Evolutionary conservation across 2,329 filamentous ascomycete genomes (phyloP).

Genomic region (Calycina herbarum): DNA sequence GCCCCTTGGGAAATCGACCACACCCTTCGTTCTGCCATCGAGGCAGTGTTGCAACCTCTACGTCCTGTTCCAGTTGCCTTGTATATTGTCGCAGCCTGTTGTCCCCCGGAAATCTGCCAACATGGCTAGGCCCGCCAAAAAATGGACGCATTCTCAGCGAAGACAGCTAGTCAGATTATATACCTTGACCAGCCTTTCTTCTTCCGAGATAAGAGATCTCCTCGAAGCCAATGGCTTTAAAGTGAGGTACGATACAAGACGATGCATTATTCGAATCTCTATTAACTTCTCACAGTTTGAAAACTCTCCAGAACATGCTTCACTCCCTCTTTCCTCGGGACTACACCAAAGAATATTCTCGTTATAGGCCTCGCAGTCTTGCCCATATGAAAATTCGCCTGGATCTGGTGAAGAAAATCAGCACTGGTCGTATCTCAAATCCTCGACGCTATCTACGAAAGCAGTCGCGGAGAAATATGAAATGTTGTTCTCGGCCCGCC

Average conservation of each 20-base stretch:
- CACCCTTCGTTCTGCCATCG: neutral
- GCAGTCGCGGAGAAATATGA: neutral
- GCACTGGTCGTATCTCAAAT: neutral
- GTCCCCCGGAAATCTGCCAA: neutral
- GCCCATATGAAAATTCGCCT: neutral
- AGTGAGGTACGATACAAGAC: neutral
- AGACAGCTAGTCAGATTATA: neutral
- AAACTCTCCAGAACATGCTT: neutral
- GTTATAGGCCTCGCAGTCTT: neutral
- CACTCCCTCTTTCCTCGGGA: constrained; percentile 1
- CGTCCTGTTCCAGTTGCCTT: neutral
- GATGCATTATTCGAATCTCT: neutral
- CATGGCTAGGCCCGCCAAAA: constrained; percentile 1
- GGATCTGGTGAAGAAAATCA: neutral
- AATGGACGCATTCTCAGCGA: neutral
- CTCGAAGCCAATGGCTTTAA: neutral
- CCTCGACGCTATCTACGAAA: constrained; percentile 1
- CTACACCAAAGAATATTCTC: constrained; percentile 1
- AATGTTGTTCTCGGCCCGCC: neutral
- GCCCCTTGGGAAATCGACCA: neutral
- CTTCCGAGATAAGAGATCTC: neutral
- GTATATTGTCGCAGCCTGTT: neutral
- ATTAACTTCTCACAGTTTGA: neutral
- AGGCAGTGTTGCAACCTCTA: neutral
- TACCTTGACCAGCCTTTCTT: constrained; percentile 2